phyloP scores from a whole-genome alignment of 2,329 filamentous ascomycete genomes.

The Aureobasidium namibiae region DNA sequence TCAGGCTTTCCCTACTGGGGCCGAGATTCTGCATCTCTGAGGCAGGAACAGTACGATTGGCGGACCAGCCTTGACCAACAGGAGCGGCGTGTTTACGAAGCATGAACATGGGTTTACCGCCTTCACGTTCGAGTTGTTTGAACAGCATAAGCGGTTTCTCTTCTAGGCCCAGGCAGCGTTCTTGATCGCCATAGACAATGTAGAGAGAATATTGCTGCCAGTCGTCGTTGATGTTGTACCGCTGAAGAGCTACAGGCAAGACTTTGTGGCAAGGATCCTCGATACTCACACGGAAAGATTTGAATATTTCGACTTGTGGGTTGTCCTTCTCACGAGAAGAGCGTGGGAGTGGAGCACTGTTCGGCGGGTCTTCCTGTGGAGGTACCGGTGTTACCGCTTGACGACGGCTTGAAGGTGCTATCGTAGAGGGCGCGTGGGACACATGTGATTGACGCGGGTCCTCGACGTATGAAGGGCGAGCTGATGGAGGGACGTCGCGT shows the following conservation, averaged over 20 bases:
- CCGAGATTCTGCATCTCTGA: not conserved
- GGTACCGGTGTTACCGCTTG: conserved; percentile 5
- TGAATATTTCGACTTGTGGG: conserved; percentile 84
- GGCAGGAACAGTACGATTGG: not conserved
- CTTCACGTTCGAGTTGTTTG: conserved; percentile 94
- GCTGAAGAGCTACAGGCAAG: conserved; percentile 86
- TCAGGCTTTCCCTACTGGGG: not conserved
- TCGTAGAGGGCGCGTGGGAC: conserved; percentile 20
- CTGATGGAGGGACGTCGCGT: conserved; percentile 18
- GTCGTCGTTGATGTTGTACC: conserved; percentile 96
- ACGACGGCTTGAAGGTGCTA: conserved; percentile 22
- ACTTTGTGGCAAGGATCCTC: conserved; percentile 98
- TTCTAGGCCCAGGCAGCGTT: conserved; percentile 82
- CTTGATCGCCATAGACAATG: conserved; percentile 97
- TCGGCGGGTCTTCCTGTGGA: conserved; percentile 11
- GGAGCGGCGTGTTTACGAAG: conserved; percentile 58
- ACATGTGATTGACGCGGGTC: conserved; percentile 19
- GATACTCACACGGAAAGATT: conserved; percentile 95
- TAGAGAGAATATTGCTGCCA: conserved; percentile 97
- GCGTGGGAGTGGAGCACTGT: conserved; percentile 3
- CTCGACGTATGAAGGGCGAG: conserved; percentile 16
- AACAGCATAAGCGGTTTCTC: conserved; percentile 94
- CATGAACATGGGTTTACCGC: conserved; percentile 99
- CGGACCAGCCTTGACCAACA: not conserved
- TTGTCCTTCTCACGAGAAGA: conserved; percentile 25